Evolutionary conservation across 1,284 basidiomycete species (phyloP).

Genomic region (Phylloporus gajari): DNA sequence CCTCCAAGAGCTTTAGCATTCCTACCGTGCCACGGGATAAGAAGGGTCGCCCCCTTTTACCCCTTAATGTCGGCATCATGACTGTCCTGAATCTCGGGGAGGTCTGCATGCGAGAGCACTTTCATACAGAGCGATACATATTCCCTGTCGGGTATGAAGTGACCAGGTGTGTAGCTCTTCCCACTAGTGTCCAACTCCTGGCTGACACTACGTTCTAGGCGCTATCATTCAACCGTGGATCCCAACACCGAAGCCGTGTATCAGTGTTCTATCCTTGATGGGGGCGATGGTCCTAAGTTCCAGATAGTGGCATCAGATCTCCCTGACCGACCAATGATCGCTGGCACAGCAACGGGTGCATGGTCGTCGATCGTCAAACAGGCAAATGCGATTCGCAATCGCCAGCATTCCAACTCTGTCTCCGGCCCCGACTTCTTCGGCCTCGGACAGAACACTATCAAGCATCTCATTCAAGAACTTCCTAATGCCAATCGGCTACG

Average conservation of each 20-base stretch:
- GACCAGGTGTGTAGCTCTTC: conserved; percentile 61
- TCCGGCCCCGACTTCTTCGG: conserved; percentile 88
- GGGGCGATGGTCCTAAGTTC: conserved; percentile 83
- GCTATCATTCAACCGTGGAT: conserved; percentile 79
- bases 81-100: conserved; percentile 76
- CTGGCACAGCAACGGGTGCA: conserved; percentile 84
- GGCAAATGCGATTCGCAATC: conserved; percentile 78
- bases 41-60: conserved; percentile 71
- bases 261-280: conserved; percentile 82
- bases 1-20: conserved; percentile 76
- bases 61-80: conserved; percentile 84
- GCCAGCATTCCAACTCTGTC: conserved; percentile 83
- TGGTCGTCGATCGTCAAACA: conserved; percentile 84
- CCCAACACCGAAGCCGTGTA: conserved; percentile 74
- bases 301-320: conserved; percentile 78
- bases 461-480: conserved; percentile 83
- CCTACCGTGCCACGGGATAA: conserved; percentile 79
- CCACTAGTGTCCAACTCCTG: conserved; percentile 8
- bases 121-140: conserved; percentile 85
- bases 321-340: conserved; percentile 73
- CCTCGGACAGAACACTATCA: conserved; percentile 84
- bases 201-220: conserved; percentile 53
- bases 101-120: conserved; percentile 82
- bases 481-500: conserved; percentile 72
- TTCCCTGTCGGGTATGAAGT: conserved; percentile 87